phyloP scores from a whole-genome alignment of 495 filamentous ascomycete species.

The Cudoniella acicularis region DNA sequence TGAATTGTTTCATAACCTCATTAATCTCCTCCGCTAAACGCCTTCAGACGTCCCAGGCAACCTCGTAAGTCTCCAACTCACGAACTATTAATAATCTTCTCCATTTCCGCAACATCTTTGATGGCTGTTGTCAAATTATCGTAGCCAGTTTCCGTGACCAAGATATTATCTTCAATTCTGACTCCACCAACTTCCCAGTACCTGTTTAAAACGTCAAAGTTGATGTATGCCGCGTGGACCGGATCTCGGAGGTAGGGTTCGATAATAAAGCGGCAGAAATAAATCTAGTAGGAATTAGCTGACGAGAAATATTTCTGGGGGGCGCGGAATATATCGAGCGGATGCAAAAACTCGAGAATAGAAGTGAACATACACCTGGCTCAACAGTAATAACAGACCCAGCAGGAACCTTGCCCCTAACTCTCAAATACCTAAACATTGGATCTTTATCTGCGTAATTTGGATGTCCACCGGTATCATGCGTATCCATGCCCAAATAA shows the following conservation, averaged over 20 bases:
- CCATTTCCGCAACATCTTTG: slow-evolving; percentile 71
- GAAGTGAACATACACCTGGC: slow-evolving; percentile 59
- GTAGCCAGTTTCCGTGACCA: slow-evolving; percentile 71
- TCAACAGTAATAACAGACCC: slow-evolving; percentile 86
- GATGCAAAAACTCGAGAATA: neutral
- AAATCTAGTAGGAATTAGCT: too few relatives aligned
- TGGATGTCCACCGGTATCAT: slow-evolving; percentile 84
- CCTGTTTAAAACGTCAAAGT: slow-evolving; percentile 65
- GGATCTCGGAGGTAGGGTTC: slow-evolving; percentile 71
- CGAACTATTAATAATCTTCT: slow-evolving; percentile 45
- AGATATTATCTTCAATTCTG: slow-evolving; percentile 66
- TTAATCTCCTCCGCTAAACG: too few relatives aligned
- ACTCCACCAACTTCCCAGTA: slow-evolving; percentile 94
- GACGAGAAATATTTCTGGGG: neutral
- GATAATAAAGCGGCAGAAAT: slow-evolving; percentile 93
- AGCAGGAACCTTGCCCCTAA: slow-evolving; percentile 70
- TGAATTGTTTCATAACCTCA: too few relatives aligned
- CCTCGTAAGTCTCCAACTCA: too few relatives aligned
- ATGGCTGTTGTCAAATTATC: slow-evolving; percentile 77
- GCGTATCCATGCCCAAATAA: slow-evolving; percentile 92
- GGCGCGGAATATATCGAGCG: neutral
- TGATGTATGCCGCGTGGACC: slow-evolving; percentile 68
- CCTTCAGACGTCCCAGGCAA: too few relatives aligned
- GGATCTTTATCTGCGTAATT: slow-evolving; percentile 80
- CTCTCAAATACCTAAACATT: slow-evolving; percentile 81